Evolutionary conservation across 1,284 basidiomycete species (phyloP).

Genomic region (Austroboletus rostrupii): DNA sequence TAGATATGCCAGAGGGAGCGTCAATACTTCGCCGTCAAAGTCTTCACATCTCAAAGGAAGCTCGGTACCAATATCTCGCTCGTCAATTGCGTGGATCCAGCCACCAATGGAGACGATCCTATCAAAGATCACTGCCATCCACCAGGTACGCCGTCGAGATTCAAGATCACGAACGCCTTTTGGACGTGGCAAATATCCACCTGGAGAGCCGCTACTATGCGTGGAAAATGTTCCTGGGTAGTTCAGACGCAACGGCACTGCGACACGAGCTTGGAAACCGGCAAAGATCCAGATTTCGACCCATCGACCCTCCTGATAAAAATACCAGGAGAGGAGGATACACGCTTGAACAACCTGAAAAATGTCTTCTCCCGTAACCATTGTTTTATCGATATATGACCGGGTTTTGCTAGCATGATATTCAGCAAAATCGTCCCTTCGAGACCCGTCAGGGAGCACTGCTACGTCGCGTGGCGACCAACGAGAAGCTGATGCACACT

Average conservation of each 20-base stretch:
- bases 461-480: slow-evolving; percentile 70
- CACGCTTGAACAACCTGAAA: slow-evolving; percentile 82
- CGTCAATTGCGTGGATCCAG: slow-evolving; percentile 81
- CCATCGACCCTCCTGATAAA: slow-evolving; percentile 84
- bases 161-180: slow-evolving; percentile 71
- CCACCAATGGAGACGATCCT: slow-evolving; percentile 82
- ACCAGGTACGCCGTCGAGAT: slow-evolving; percentile 75
- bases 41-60: slow-evolving; percentile 68
- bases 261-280: slow-evolving; percentile 80
- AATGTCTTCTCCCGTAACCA: slow-evolving; percentile 80
- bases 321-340: slow-evolving; percentile 80
- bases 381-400: slow-evolving; percentile 77
- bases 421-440: slow-evolving; percentile 76
- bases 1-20: slow-evolving; percentile 2
- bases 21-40: slow-evolving; percentile 64
- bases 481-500: slow-evolving; percentile 82
- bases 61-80: slow-evolving; percentile 77
- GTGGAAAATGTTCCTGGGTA: slow-evolving; percentile 77
- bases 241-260: slow-evolving; percentile 75
- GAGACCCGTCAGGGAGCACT: slow-evolving; percentile 64
- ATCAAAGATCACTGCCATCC: slow-evolving; percentile 83
- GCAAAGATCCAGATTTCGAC: slow-evolving; percentile 88
- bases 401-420: slow-evolving; percentile 81
- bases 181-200: slow-evolving; percentile 75
- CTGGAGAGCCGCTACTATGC: slow-evolving; percentile 61